phyloP scores from a whole-genome alignment of 2,329 filamentous ascomycete species.

The Alternaria panax region DNA sequence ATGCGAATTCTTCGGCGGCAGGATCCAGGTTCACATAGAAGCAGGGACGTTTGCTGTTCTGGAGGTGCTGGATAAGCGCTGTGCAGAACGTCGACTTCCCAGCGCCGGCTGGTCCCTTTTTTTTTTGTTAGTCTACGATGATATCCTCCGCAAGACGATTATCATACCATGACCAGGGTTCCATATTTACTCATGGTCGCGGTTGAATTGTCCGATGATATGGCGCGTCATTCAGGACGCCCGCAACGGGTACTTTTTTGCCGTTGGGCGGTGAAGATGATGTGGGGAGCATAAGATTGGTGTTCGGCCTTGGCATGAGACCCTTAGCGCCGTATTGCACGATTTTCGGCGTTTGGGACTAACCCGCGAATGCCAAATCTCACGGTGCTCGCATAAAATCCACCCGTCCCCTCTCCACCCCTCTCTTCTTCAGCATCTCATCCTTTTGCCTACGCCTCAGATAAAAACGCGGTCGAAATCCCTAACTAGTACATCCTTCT shows the following conservation, averaged over 20 bases:
- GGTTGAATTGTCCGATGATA: constrained; percentile 7
- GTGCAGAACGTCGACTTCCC: constrained; percentile 98
- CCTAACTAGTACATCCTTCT: not conserved
- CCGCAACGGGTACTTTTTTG: constrained; percentile 27
- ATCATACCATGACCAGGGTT: constrained; percentile 79
- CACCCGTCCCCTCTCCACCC: constrained; percentile 26
- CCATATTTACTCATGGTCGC: constrained; percentile 88
- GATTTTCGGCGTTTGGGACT: too few species aligned
- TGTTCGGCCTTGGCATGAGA: too few species aligned
- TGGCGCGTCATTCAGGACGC: constrained; percentile 16
- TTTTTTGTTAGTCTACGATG: constrained; percentile 10
- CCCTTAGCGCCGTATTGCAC: too few species aligned
- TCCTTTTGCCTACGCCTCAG: constrained; percentile 24
- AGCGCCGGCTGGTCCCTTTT: constrained; percentile 83
- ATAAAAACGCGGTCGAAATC: constrained; percentile 36
- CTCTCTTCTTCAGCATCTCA: constrained; percentile 12
- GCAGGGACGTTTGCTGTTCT: constrained; percentile 87
- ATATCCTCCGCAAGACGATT: not conserved
- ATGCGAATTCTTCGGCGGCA: constrained; percentile 90
- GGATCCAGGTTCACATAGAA: constrained; percentile 99
- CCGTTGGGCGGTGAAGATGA: constrained; percentile 1
- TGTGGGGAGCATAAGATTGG: constrained; percentile 19
- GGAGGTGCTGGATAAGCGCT: constrained; percentile 89
- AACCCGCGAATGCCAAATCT: too few species aligned
- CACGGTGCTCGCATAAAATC: constrained; percentile 34